Base-by-base conservation (phyloP, 495 filamentous ascomycete species). In the Penicillium coprophilum region DNA sequence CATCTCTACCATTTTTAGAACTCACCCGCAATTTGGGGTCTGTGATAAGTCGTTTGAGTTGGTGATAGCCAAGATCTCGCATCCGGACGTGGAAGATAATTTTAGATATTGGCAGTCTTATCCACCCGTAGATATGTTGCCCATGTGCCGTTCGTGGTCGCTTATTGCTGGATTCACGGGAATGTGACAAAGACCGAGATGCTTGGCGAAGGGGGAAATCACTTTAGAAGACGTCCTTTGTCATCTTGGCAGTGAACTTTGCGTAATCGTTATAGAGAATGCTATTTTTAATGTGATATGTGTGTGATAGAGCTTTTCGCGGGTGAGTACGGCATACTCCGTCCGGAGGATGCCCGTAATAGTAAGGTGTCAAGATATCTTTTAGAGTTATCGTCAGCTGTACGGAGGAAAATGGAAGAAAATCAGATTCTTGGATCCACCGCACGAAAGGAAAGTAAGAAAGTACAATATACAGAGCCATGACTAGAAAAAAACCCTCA, bases 181-280 rank as follows among this genome's bases (percentile, higher is more conserved):
- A 12, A 27, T 12, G 17, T 15, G 17, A 15, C 23, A 17, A 40
- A n/a, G n/a, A 34, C 23, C 38, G 53, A 57, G 44, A 38, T 43
- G 34, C 58, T 57, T 57, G 53, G 58, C 58, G 36, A 32, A 9
- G 27, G 48, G 38, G 46, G 52, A 51, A 31, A n/a, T n/a, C 20
- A 27, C 47, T 15, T 44, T 36, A 31, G 32, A 12, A 24, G 6
- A 27, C 21, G 7, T 45, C 43, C 43, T 45, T 45, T n/a, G 10
- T 17, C n/a, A 20, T 30, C 45, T 47, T 47, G 45, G 15, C 47
- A 39, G 21, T 46, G 24, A 15, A 6, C 19, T 54, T 38, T 17
- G 15, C 24, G 20, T 36, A 55, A 40, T 1, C 1, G 23, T 46
- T 12, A n/a, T 12, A 15, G 0, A 30, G 12, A 9, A 5, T 11